A percentile compares a stretch with the other conserved stretches of the same genome.
phyloP scores from a whole-genome alignment of 2,329 filamentous ascomycete genomes.

The Pseudopithomyces maydicus region DNA sequence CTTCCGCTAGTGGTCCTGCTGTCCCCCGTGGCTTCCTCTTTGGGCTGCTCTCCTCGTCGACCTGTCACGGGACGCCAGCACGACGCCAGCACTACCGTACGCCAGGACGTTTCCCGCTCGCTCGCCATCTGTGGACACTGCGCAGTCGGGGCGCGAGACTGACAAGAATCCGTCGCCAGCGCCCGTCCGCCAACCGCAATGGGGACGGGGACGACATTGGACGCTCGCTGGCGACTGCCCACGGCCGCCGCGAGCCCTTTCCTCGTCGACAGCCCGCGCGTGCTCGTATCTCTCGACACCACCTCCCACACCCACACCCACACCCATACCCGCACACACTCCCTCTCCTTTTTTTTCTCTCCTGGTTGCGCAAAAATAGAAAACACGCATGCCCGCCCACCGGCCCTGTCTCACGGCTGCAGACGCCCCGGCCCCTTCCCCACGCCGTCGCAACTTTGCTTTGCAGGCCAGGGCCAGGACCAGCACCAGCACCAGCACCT shows the following conservation, averaged over 20 bases:
- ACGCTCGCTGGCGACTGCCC: too few species aligned
- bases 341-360: too few species aligned
- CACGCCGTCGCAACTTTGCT: constrained; percentile 17
- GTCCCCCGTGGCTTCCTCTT: neutral
- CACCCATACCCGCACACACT: too few species aligned
- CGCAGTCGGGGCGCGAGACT: neutral
- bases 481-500: neutral
- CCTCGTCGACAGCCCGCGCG: too few species aligned
- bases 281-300: neutral
- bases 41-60: neutral
- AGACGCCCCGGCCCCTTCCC: constrained; percentile 16
- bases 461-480: neutral
- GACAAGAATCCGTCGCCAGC: neutral
- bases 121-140: neutral
- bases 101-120: constrained; percentile 4
- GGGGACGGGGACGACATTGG: too few species aligned
- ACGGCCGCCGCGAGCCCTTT: too few species aligned
- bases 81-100: neutral
- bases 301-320: neutral
- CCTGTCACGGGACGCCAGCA: neutral
- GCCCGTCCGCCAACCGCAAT: too few species aligned
- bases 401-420: constrained; percentile 4
- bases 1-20: neutral
- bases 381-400: constrained; percentile 7
- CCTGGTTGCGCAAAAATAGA: constrained; percentile 21